Evolutionary conservation across 2,329 filamentous ascomycete species (phyloP), one percentile per base, ranked within the genome.

Genomic region (Penicillium aurantiogriseum): DNA sequence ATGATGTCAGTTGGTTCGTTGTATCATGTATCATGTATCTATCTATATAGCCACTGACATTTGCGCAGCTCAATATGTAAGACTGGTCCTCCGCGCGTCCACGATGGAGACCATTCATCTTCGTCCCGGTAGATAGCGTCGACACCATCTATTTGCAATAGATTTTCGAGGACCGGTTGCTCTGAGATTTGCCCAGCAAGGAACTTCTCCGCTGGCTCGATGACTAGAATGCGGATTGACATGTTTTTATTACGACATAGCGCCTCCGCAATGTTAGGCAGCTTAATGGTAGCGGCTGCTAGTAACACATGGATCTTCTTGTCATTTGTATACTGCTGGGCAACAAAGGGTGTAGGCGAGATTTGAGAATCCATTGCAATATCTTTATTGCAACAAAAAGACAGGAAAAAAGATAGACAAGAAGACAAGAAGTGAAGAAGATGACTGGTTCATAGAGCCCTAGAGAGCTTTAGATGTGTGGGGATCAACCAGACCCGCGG

Each of bases 1-100:
- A 47, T 39, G 9, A 39, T 23, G 48, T 40, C 19, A 58, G 35
- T 50, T 35, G 5, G 10, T 29, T 21, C 21, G 9, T 17, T 19
- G 19, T 31, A 35, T 55, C 31, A 54, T n/a, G 40, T 49, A 36
- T 54, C 39, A 36, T 10, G 7, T 27, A 15, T 39, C 21, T 39
- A 49, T 2, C 21, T 39, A 49, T 2, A 48, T 29, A 35, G 13
- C 15, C 43, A 54, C 43, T 47, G 35, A 57, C 49, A 51, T 54
- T 89, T 82, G 31, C 92, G 81, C 54, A 97, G 78, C 73, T 96
- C 91, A 65, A 99, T 97, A 70, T 99, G 94, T 55, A 97, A 77
- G 46, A 99, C 96, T 3, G 81, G 81, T n/a, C 84, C 84, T 4
- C 89, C 90, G 2, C 92, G 83, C 23, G 81, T 83, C 93, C 93